Percentiles rank a stretch among this genome's conserved stretches.
Evolutionary conservation across 768 basidiomycete genomes (phyloP).

Genomic region (Podaxis sp.): DNA sequence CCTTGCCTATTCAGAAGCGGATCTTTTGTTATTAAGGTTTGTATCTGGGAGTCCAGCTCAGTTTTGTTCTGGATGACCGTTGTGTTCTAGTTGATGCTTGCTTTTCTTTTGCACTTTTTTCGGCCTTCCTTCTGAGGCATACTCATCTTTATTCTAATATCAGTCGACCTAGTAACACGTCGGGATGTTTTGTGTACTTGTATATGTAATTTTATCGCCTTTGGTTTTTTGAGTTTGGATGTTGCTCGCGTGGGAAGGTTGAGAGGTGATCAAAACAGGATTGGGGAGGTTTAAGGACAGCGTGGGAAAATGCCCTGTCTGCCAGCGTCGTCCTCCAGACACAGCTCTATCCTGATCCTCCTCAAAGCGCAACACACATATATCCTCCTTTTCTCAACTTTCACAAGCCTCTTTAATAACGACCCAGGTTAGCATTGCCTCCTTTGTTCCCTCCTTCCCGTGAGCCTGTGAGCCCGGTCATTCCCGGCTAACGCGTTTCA

Average conservation of each 20-base stretch:
- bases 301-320: constrained; percentile 13
- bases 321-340: constrained; percentile 14
- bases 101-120: constrained; percentile 1
- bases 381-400: constrained; percentile 1
- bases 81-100: constrained; percentile 19
- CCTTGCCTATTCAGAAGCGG: constrained; percentile 16
- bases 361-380: constrained; percentile 5
- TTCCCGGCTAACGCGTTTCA: constrained; percentile 4
- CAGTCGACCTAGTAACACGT: constrained; percentile 6
- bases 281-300: neutral
- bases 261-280: neutral
- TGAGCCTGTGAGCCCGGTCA: neutral
- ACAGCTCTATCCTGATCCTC: constrained; percentile 14
- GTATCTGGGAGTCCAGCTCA: constrained; percentile 10
- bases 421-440: constrained; percentile 6
- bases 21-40: constrained; percentile 17
- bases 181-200: constrained; percentile 14
- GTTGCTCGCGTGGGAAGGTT: constrained; percentile 13
- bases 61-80: constrained; percentile 6
- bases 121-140: neutral
- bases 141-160: constrained; percentile 8
- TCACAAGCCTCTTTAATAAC: constrained; percentile 4
- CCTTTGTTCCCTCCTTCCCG: neutral
- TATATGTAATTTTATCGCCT: constrained; percentile 11
- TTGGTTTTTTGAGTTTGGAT: neutral